Percentiles rank a stretch among this genome's conserved stretches.
Conservation (phyloP, 257 asterid genomes). For the Jasminum sambac region DNA sequence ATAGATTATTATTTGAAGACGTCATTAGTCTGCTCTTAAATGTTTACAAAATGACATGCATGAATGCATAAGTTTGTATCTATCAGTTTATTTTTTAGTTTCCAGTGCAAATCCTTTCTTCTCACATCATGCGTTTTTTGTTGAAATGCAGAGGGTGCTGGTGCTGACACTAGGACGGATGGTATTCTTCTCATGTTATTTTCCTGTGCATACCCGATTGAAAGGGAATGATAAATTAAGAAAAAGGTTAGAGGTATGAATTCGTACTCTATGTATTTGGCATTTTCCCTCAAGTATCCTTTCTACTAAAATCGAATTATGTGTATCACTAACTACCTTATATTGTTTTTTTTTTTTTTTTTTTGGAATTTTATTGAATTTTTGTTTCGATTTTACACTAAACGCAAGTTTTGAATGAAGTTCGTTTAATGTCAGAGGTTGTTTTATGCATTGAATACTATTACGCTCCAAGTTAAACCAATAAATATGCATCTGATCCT, state of each 20-base stretch:
- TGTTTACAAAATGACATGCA: neutral
- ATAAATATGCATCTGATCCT: too few species aligned
- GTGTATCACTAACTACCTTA: neutral
- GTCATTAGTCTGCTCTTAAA: neutral
- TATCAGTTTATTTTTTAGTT: slow-evolving; percentile 6
- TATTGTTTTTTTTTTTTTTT: slow-evolving; percentile 26
- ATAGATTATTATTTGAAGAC: neutral
- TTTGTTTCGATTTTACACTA: too few species aligned
- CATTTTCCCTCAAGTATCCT: neutral
- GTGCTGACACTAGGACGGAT: slow-evolving; percentile 94
- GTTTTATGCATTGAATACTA: too few species aligned
- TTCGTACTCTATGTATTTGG: slow-evolving; percentile 7
- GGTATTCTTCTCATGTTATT: slow-evolving; percentile 84
- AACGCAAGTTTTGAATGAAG: too few species aligned
- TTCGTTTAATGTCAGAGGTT: too few species aligned
- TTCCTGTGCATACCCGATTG: slow-evolving; percentile 87
- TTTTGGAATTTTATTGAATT: too few species aligned
- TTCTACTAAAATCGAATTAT: slow-evolving; percentile 7
- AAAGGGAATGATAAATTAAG: slow-evolving; percentile 87
- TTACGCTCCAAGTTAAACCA: too few species aligned
- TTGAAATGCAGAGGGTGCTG: slow-evolving; percentile 76
- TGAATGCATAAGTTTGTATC: neutral
- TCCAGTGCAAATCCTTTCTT: slow-evolving; percentile 18
- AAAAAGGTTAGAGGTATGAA: slow-evolving; percentile 78
- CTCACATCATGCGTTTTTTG: slow-evolving; percentile 29